A percentile compares a stretch with the other conserved stretches of the same genome.
Conservation (phyloP, 2,329 filamentous ascomycete species). For the Colletotrichum lini region DNA sequence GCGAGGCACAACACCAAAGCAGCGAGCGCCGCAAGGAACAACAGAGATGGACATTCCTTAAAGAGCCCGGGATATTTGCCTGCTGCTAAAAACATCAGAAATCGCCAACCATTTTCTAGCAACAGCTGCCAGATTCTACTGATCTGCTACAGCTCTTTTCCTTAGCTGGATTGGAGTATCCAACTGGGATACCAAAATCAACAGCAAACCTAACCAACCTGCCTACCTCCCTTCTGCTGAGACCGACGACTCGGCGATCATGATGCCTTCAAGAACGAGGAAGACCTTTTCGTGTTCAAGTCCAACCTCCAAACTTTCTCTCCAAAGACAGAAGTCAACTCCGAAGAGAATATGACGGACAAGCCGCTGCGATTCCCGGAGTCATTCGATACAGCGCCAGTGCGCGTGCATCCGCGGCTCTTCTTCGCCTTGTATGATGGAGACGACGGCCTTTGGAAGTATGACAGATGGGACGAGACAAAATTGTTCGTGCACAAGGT, state of each 20-base stretch:
- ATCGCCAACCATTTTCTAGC: no score
- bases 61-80: neutral
- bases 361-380: neutral
- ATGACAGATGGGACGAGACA: constrained; percentile 8
- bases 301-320: neutral
- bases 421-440: neutral
- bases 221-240: no score
- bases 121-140: no score
- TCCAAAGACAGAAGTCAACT: neutral
- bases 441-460: neutral
- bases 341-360: neutral
- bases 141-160: no score
- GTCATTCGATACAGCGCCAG: neutral
- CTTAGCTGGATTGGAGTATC: no score
- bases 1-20: neutral
- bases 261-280: neutral
- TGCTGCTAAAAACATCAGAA: neutral
- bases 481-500: constrained; percentile 4
- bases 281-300: neutral
- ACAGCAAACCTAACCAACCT: no score
- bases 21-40: neutral
- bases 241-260: no score
- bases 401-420: neutral
- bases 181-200: no score
- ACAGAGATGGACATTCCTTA: neutral